These are phyloP conservation scores for Solanum peruvianum DNA, from an alignment of 257 asterid genomes.

Conservation along the genomic window DNA sequence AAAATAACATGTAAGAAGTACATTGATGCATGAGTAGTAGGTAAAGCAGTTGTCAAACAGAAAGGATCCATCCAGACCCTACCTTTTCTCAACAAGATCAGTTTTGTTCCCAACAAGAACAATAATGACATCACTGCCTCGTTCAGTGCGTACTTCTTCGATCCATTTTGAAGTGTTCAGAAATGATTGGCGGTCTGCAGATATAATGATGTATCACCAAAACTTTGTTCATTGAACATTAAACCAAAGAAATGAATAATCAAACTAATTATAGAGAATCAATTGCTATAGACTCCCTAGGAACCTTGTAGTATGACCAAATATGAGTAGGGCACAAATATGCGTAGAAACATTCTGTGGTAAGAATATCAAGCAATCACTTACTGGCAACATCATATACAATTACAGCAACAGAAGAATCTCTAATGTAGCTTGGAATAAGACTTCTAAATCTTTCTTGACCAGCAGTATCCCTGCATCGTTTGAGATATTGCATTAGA, in stretches of 20 bases:
- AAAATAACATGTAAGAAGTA: neutral
- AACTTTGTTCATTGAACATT: neutral
- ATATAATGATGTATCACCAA: neutral
- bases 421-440: conserved; percentile 17
- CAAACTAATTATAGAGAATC: neutral
- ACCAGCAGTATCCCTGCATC: conserved; percentile 88
- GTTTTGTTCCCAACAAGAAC: conserved; percentile 18
- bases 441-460: conserved; percentile 33
- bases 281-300: neutral
- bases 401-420: conserved; percentile 91
- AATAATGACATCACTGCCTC: conserved; percentile 14
- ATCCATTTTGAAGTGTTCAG: conserved; percentile 10
- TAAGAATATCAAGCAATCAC: conserved; percentile 2
- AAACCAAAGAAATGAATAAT: neutral
- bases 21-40: neutral
- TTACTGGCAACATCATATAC: conserved; percentile 88
- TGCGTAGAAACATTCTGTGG: neutral
- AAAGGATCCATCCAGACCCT: neutral
- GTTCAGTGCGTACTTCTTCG: conserved; percentile 12
- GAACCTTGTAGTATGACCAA: neutral
- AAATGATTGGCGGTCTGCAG: conserved; percentile 5
- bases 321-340: neutral
- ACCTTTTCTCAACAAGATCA: conserved; percentile 15
- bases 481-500: neutral
- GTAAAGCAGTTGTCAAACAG: neutral